Evolutionary conservation across 345 rosid genomes (phyloP).

Genomic region (Brassica juncea): DNA sequence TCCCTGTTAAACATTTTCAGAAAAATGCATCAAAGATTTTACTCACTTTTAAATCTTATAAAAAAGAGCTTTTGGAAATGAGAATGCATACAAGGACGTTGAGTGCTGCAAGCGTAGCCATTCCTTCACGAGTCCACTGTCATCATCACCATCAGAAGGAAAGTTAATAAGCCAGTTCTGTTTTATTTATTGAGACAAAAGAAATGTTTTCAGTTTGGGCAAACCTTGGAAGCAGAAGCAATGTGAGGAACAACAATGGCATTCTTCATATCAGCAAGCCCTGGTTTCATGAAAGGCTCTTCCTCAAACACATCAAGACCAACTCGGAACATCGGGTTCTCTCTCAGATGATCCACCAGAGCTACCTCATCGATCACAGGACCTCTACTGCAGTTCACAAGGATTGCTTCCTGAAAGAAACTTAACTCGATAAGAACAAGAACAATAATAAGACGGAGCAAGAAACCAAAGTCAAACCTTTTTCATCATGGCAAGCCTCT

Average conservation of each 20-base stretch:
- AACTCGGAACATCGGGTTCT: slow-evolving; percentile 96
- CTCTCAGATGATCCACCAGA: slow-evolving; percentile 80
- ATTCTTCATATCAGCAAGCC: slow-evolving; percentile 90
- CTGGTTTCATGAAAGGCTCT: slow-evolving; percentile 98
- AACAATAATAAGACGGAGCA: not conserved
- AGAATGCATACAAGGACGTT: slow-evolving; percentile 71
- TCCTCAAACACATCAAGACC: slow-evolving; percentile 99
- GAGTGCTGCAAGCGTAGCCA: slow-evolving; percentile 93
- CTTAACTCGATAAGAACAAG: not conserved
- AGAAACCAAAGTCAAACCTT: slow-evolving; percentile 58
- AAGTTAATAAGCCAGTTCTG: not conserved
- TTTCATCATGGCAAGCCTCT: slow-evolving; percentile 87
- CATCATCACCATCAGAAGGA: slow-evolving; percentile 1
- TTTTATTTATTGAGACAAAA: not conserved
- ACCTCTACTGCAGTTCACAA: slow-evolving; percentile 92
- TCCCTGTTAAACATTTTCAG: slow-evolving; percentile 63
- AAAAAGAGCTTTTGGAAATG: not conserved
- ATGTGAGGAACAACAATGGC: slow-evolving; percentile 90
- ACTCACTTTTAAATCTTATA: not conserved
- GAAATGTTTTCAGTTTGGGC: not conserved
- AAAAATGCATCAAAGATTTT: too few relatives aligned
- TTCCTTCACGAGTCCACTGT: slow-evolving; percentile 99
- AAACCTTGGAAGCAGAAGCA: slow-evolving; percentile 98
- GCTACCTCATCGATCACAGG: slow-evolving; percentile 95
- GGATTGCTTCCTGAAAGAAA: slow-evolving; percentile 79